A percentile compares a stretch with the other conserved stretches of the same genome.
phyloP scores from a whole-genome alignment of 2,329 filamentous ascomycete species.

The Chaetomiaceae sp. region DNA sequence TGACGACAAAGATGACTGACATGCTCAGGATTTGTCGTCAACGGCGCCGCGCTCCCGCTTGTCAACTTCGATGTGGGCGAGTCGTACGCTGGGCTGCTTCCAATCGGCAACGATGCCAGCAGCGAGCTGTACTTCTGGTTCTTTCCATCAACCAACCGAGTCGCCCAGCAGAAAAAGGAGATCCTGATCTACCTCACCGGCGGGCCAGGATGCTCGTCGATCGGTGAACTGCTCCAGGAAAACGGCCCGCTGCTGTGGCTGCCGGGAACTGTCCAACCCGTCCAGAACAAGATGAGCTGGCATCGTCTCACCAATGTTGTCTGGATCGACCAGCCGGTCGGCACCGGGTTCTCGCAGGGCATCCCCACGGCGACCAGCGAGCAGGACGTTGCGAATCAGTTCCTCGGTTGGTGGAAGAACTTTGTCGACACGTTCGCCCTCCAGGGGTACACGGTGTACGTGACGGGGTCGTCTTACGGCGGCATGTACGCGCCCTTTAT shows the following conservation, averaged over 20 bases:
- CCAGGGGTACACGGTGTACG: slow-evolving; percentile 60
- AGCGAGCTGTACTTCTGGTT: slow-evolving; percentile 60
- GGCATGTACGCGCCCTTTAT: slow-evolving; percentile 12
- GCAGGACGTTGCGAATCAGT: slow-evolving; percentile 60
- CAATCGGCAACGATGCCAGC: slow-evolving; percentile 44
- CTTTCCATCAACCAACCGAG: slow-evolving; percentile 49
- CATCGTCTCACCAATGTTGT: slow-evolving; percentile 69
- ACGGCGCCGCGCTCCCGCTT: slow-evolving; percentile 58
- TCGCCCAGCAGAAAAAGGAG: slow-evolving; percentile 42
- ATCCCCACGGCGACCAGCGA: slow-evolving; percentile 57
- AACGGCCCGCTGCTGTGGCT: slow-evolving; percentile 69
- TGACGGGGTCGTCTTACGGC: slow-evolving; percentile 47
- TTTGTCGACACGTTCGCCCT: slow-evolving; percentile 64
- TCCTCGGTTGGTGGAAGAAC: slow-evolving; percentile 71
- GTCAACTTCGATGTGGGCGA: slow-evolving; percentile 62
- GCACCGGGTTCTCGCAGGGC: slow-evolving; percentile 63
- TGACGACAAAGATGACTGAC: background rate
- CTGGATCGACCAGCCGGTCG: slow-evolving; percentile 63
- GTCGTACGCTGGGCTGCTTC: slow-evolving; percentile 56
- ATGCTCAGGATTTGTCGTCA: slow-evolving; percentile 52
- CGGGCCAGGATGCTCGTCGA: slow-evolving; percentile 49
- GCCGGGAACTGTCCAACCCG: slow-evolving; percentile 58
- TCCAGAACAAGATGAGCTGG: slow-evolving; percentile 64
- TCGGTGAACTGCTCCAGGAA: slow-evolving; percentile 65
- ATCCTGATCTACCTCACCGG: slow-evolving; percentile 57